A percentile compares a stretch with the other conserved stretches of the same genome.
Conservation (phyloP, 305 asterid species). For the Fraxinus sp. region DNA sequence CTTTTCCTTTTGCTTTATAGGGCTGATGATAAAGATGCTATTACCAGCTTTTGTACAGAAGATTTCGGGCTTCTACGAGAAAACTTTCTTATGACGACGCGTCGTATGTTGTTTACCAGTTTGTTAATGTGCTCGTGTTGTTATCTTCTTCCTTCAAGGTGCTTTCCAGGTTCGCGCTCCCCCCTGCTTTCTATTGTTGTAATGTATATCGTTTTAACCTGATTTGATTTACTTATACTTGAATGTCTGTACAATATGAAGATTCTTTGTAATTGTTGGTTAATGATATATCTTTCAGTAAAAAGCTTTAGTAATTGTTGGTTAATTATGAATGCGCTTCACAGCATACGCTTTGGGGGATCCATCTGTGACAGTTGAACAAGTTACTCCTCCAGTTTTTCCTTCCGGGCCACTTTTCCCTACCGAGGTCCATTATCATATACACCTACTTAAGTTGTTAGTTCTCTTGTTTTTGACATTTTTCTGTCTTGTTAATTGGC, state of each 20-base stretch:
- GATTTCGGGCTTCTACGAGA: constrained; percentile 33
- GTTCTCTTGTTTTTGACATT: background rate
- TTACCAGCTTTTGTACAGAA: constrained; percentile 21
- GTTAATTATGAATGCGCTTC: constrained; percentile 8
- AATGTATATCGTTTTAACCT: background rate
- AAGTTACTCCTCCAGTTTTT: constrained; percentile 68
- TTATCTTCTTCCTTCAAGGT: constrained; percentile 74
- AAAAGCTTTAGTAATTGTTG: background rate
- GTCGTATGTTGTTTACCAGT: constrained; percentile 63
- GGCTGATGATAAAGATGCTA: constrained; percentile 27
- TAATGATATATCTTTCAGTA: background rate
- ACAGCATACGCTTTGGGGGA: constrained; percentile 93
- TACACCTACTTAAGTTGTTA: constrained; percentile 10
- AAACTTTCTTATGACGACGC: constrained; percentile 36
- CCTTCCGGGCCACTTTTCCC: constrained; percentile 81
- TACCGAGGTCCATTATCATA: constrained; percentile 56
- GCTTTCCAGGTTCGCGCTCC: constrained; percentile 69
- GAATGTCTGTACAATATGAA: background rate
- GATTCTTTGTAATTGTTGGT: constrained; percentile 1
- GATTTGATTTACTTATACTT: background rate
- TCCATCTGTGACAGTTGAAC: constrained; percentile 82
- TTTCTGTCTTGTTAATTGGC: constrained; percentile 26
- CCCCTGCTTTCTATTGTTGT: constrained; percentile 24
- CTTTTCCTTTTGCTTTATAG: constrained; percentile 25
- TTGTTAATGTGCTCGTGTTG: constrained; percentile 47